A percentile compares a stretch with the other conserved stretches of the same genome.
These are phyloP conservation scores for Verticillium alfalfae DNA, from an alignment of 2,329 filamentous ascomycete species.

Conservation along the genomic window DNA sequence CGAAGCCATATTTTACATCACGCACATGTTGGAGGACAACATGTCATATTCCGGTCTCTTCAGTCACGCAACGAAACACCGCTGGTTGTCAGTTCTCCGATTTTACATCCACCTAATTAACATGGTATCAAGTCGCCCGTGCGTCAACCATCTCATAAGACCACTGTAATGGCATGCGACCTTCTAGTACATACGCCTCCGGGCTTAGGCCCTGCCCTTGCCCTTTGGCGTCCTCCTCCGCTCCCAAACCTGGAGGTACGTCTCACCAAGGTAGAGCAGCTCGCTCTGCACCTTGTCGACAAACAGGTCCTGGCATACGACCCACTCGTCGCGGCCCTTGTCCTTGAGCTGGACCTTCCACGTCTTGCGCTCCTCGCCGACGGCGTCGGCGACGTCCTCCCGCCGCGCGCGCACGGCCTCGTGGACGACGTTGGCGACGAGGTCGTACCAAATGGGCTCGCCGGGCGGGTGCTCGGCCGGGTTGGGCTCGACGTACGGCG, in stretches of 20 bases:
- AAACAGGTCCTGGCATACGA: constrained; percentile 88
- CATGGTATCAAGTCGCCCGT: too few species aligned
- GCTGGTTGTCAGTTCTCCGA: too few species aligned
- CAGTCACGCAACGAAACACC: too few species aligned
- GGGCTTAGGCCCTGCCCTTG: constrained; percentile 26
- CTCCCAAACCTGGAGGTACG: constrained; percentile 96
- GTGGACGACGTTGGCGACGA: constrained; percentile 91
- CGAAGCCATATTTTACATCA: too few species aligned
- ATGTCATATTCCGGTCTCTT: too few species aligned
- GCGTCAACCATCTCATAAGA: too few species aligned
- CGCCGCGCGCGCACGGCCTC: constrained; percentile 66
- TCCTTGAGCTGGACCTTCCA: constrained; percentile 92
- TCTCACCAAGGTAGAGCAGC: constrained; percentile 86
- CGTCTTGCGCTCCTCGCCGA: constrained; percentile 74
- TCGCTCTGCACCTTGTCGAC: constrained; percentile 87
- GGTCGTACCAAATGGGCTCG: constrained; percentile 89
- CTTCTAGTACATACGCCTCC: too few species aligned
- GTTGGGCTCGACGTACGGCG: constrained; percentile 87
- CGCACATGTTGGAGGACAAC: too few species aligned
- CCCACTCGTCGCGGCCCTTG: constrained; percentile 78
- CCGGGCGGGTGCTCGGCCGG: constrained; percentile 62
- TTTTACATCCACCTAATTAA: too few species aligned
- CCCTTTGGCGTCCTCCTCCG: constrained; percentile 54
- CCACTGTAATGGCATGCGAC: too few species aligned
- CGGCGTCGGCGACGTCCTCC: constrained; percentile 81